Conservation (phyloP, 1,284 basidiomycete species). For the Grifola frondosa region DNA sequence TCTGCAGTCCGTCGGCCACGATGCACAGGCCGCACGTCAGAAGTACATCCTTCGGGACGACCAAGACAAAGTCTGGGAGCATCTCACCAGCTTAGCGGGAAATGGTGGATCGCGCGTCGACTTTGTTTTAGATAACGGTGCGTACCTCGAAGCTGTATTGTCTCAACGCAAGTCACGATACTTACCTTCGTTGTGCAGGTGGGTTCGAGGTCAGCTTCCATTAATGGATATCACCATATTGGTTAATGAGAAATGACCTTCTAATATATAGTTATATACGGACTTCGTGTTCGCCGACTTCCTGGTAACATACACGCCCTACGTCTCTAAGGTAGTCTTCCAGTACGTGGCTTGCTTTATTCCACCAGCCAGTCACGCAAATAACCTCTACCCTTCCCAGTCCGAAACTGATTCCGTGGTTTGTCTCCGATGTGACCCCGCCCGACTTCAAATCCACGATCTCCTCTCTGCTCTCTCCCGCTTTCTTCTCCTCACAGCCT, state of each 20-base stretch:
- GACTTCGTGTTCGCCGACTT: slow-evolving; percentile 96
- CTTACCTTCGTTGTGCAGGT: slow-evolving; percentile 43
- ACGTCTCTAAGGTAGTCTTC: slow-evolving; percentile 80
- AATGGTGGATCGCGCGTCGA: slow-evolving; percentile 66
- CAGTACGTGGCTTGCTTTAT: slow-evolving; percentile 58
- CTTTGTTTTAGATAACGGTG: slow-evolving; percentile 91
- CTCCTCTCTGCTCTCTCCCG: slow-evolving; percentile 54
- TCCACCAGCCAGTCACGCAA: neutral
- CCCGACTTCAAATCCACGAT: slow-evolving; percentile 67
- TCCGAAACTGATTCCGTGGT: slow-evolving; percentile 91
- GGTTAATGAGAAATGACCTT: neutral
- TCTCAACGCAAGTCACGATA: neutral
- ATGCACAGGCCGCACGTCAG: slow-evolving; percentile 71
- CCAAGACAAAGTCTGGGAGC: slow-evolving; percentile 73
- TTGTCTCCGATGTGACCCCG: slow-evolving; percentile 89
- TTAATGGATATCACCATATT: neutral
- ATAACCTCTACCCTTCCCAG: slow-evolving; percentile 37
- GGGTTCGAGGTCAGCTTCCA: slow-evolving; percentile 75
- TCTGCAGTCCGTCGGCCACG: slow-evolving; percentile 80
- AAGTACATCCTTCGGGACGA: slow-evolving; percentile 87
- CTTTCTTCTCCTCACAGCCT: slow-evolving; percentile 44
- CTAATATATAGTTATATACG: slow-evolving; percentile 73
- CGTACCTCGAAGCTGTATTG: slow-evolving; percentile 15
- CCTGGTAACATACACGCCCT: slow-evolving; percentile 83
- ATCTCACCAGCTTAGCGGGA: slow-evolving; percentile 52